These are phyloP conservation scores for Lithospermum erythrorhizon DNA, from an alignment of 257 asterid genomes.

Conservation along the genomic window DNA sequence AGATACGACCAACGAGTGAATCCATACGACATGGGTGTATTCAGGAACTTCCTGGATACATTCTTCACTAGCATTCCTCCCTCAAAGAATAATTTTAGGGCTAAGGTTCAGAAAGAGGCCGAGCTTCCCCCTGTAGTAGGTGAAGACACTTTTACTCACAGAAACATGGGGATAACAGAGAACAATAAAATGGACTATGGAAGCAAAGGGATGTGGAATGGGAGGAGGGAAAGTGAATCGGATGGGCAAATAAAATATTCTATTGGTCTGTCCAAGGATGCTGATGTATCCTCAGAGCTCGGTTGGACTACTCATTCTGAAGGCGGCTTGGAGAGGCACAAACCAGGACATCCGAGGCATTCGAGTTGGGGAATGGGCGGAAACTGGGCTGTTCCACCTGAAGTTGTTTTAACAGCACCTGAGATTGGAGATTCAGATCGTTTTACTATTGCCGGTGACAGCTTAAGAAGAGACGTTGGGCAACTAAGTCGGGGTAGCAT, in stretches of 20 bases:
- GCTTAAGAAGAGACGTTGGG: constrained; percentile 17
- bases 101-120: constrained; percentile 50
- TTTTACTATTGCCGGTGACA: constrained; percentile 12
- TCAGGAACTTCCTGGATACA: constrained; percentile 63
- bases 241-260: constrained; percentile 57
- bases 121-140: constrained; percentile 34
- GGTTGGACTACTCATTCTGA: constrained; percentile 61
- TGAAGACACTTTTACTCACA: constrained; percentile 72
- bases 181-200: constrained; percentile 76
- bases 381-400: constrained; percentile 97
- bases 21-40: constrained; percentile 78
- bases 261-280: constrained; percentile 44
- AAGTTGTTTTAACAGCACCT: constrained; percentile 42
- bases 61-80: constrained; percentile 54
- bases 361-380: constrained; percentile 96
- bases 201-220: constrained; percentile 87
- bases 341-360: constrained; percentile 48
- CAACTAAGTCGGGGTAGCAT: constrained; percentile 15
- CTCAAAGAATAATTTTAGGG: constrained; percentile 80
- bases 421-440: constrained; percentile 70
- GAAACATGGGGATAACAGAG: constrained; percentile 61
- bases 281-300: constrained; percentile 54
- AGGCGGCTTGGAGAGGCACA: constrained; percentile 54
- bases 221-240: constrained; percentile 41
- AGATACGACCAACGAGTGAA: constrained; percentile 80